Evolutionary conservation across 257 asterid species (phyloP).

Genomic region (Euphrasia confusa): DNA sequence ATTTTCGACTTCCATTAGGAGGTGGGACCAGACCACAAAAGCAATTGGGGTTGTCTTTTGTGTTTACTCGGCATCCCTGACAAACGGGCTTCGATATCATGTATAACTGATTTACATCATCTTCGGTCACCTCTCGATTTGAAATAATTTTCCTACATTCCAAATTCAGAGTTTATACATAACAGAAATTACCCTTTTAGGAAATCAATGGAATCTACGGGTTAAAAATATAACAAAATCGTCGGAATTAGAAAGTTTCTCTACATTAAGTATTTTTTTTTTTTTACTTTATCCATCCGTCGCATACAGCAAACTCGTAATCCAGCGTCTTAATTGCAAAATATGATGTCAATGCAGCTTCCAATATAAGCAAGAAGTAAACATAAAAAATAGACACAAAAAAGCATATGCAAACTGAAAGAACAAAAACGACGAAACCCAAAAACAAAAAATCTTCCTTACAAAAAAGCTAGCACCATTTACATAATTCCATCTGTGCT

Average conservation of each 20-base stretch:
- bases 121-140: slow-evolving; percentile 54
- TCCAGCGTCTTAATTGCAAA: background rate
- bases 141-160: slow-evolving; percentile 61
- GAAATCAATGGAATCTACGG: background rate
- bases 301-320: slow-evolving; percentile 4
- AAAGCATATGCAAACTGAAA: background rate
- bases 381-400: background rate
- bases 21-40: slow-evolving; percentile 90
- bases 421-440: background rate
- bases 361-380: slow-evolving; percentile 11
- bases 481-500: slow-evolving; percentile 11
- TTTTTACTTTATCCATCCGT: slow-evolving; percentile 10
- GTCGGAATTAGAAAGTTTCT: slow-evolving; percentile 8
- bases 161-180: slow-evolving; percentile 23
- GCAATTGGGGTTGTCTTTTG: slow-evolving; percentile 97
- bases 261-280: slow-evolving; percentile 3
- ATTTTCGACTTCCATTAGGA: slow-evolving; percentile 75
- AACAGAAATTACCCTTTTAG: background rate
- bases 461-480: slow-evolving; percentile 1
- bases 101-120: slow-evolving; percentile 73
- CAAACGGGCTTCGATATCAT: slow-evolving; percentile 83
- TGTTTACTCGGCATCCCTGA: slow-evolving; percentile 90
- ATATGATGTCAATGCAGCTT: slow-evolving; percentile 17
- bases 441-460: background rate
- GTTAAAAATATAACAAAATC: background rate